Evolutionary conservation across 257 asterid species (phyloP).

Genomic region (Buddleja alternifolia): DNA sequence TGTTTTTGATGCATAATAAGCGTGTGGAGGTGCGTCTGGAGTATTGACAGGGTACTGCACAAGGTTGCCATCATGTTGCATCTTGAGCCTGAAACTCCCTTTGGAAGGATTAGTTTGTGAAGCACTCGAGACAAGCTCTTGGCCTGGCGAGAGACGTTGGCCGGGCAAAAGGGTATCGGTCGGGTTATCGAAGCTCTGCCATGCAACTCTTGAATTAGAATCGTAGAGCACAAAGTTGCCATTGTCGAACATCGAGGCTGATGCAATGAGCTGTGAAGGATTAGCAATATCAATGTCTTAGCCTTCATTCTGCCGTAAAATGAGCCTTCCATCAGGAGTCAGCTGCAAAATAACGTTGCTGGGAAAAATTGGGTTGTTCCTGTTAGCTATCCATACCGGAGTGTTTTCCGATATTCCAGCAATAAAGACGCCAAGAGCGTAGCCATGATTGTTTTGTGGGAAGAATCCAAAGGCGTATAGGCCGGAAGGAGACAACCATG

Average conservation of each 20-base stretch:
- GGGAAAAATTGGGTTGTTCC: slow-evolving; percentile 22
- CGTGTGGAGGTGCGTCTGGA: background rate
- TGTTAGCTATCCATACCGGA: slow-evolving; percentile 28
- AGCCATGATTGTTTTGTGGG: slow-evolving; percentile 15
- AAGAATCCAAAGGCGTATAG: slow-evolving; percentile 47
- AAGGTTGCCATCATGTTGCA: slow-evolving; percentile 47
- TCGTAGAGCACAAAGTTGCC: slow-evolving; percentile 46
- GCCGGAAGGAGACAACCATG: slow-evolving; percentile 42
- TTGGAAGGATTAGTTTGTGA: slow-evolving; percentile 28
- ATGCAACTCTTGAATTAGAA: slow-evolving; percentile 11
- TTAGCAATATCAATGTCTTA: background rate
- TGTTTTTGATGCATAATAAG: slow-evolving; percentile 26
- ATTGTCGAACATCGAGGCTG: slow-evolving; percentile 41
- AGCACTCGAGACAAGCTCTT: slow-evolving; percentile 36
- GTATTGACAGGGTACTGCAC: slow-evolving; percentile 37
- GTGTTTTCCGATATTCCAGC: slow-evolving; percentile 26
- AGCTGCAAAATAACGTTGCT: slow-evolving; percentile 22
- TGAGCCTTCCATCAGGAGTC: slow-evolving; percentile 35
- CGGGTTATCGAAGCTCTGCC: slow-evolving; percentile 52
- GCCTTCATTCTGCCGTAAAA: slow-evolving; percentile 14
- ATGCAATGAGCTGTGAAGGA: slow-evolving; percentile 4
- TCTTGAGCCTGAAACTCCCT: slow-evolving; percentile 36
- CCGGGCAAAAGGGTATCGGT: slow-evolving; percentile 36
- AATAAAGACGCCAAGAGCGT: slow-evolving; percentile 26
- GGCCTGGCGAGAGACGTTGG: slow-evolving; percentile 20